Evolutionary conservation across 495 filamentous ascomycete species (phyloP), one percentile per base, ranked within the genome.

Genomic region (Ramalina peruviana): DNA sequence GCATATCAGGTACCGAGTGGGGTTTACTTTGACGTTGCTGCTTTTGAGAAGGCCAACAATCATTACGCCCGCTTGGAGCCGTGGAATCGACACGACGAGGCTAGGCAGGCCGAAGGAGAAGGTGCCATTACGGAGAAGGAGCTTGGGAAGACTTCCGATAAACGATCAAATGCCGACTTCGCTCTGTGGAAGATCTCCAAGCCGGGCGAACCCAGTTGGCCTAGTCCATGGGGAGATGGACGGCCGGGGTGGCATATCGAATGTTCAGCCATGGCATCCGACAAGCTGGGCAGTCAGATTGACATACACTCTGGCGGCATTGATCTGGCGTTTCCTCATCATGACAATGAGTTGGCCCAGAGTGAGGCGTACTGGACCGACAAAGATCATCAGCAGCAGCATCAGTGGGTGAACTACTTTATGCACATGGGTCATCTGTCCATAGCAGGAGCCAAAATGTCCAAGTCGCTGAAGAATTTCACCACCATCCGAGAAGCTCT

Each of bases 231-330:
- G 90, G 88, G 89, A 9, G 70, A 76, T 42, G 89, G 90, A 23
- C 73, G 92, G 17, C 92, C 92, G 0, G 92, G 92, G 15, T 96
- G 88, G 92, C 92, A 97, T 64, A 96, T 98, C 54, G 90, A 98
- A 69, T 98, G 92, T 77, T 92, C 85, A 1, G 89, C 86, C 2
- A 98, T 98, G 92, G 88, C 89, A 1, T 88, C 83, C 3, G 83
- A 86, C 49, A 78, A 84, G 30, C 71, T 98, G 5, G 92, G 90
- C 7, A 69, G 77, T 39, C 69, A 78, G 48, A 84, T 98, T 64
- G 92, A 98, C 65, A 85, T 97, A 45, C 89, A 97, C 63, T 90
- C 85, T 19, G 92, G 92, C 9, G 92, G 92, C 36, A 82, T 94
- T 47, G 92, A 98, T 63, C 73, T 97, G 46, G 81, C 82, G 6